phyloP scores from a whole-genome alignment of 129 eudicot species.

The Flaveria sonorensis region DNA sequence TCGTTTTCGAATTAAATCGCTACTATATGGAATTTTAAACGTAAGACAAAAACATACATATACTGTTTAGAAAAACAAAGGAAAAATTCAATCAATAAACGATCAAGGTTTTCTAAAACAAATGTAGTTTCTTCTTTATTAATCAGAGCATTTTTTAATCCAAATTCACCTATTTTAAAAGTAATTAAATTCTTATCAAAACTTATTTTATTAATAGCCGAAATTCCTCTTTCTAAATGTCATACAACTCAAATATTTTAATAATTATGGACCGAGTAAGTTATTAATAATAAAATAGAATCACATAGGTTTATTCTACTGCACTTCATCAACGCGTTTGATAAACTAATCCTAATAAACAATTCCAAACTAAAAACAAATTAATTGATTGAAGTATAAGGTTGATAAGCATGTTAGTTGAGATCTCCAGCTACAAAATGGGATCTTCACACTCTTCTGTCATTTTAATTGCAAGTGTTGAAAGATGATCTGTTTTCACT shows the following conservation, averaged over 20 bases:
- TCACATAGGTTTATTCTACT: neutral
- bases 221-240: neutral
- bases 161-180: neutral
- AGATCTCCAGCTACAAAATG: constrained; percentile 32
- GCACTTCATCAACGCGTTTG: constrained; percentile 20
- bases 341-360: constrained; percentile 20
- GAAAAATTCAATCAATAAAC: neutral
- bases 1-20: too few relatives aligned
- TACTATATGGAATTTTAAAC: neutral
- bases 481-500: constrained; percentile 52
- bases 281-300: neutral
- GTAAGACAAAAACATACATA: neutral
- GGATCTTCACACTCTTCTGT: constrained; percentile 33
- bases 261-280: neutral
- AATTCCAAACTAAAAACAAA: neutral
- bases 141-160: neutral
- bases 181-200: neutral
- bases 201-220: neutral
- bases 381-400: constrained; percentile 5
- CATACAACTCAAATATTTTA: neutral
- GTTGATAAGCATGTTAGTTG: constrained; percentile 33
- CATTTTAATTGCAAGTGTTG: too few relatives aligned
- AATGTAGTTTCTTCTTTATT: neutral
- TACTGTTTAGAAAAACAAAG: neutral
- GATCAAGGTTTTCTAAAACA: neutral